phyloP scores from a whole-genome alignment of 2,329 filamentous ascomycete genomes.

The Penicillium palitans region DNA sequence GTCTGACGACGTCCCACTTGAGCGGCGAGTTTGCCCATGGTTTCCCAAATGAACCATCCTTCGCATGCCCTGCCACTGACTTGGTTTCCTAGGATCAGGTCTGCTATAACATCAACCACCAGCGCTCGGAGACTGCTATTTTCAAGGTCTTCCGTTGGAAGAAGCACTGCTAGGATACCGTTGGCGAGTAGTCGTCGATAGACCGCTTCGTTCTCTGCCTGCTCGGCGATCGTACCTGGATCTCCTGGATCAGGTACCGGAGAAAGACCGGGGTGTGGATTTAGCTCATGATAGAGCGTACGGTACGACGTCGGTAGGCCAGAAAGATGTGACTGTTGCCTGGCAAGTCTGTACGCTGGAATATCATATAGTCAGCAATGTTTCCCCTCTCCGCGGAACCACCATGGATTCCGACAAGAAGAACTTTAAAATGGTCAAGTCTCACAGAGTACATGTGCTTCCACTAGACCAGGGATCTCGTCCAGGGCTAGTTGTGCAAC shows the following conservation, averaged over 20 bases:
- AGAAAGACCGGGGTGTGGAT: constrained; percentile 75
- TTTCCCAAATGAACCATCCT: constrained; percentile 86
- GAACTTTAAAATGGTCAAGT: constrained; percentile 18
- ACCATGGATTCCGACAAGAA: constrained; percentile 8
- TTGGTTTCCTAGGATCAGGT: constrained; percentile 82
- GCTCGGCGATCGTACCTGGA: constrained; percentile 55
- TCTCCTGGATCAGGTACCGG: constrained; percentile 66
- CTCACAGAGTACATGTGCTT: constrained; percentile 76
- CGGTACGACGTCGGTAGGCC: constrained; percentile 64
- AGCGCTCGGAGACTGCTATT: constrained; percentile 82
- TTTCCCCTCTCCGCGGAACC: constrained; percentile 24
- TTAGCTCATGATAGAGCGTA: constrained; percentile 78
- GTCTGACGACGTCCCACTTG: constrained; percentile 38
- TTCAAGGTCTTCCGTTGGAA: constrained; percentile 89
- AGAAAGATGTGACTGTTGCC: constrained; percentile 57
- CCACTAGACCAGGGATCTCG: constrained; percentile 79
- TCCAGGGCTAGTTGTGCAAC: constrained; percentile 80
- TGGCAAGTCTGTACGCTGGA: constrained; percentile 71
- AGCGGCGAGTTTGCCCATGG: constrained; percentile 69
- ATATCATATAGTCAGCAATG: constrained; percentile 24
- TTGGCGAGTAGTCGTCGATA: constrained; percentile 90
- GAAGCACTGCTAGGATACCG: constrained; percentile 74
- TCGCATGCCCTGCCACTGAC: constrained; percentile 79
- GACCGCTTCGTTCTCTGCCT: constrained; percentile 72
- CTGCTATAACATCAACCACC: constrained; percentile 82